These are phyloP conservation scores for Saccharomyces hybrid DNA, from an alignment of 1,139 yeast genomes.

Conservation along the genomic window DNA sequence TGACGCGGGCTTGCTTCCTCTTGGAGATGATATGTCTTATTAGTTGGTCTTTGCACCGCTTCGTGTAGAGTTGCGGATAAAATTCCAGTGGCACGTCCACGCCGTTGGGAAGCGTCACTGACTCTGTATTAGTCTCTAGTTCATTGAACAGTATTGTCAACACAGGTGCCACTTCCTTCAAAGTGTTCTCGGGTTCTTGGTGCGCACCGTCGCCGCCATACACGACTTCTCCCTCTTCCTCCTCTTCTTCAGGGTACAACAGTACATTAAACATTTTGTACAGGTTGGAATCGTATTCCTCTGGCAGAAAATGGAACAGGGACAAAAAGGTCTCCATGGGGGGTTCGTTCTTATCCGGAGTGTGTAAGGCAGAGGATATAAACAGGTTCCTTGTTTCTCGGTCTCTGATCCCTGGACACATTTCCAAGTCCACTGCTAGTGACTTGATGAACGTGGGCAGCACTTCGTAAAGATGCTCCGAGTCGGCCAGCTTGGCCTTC, in stretches of 20 bases:
- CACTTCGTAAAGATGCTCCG: slow-evolving; percentile 24
- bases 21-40: slow-evolving; percentile 21
- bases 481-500: slow-evolving; percentile 13
- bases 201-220: slow-evolving; percentile 1
- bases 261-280: slow-evolving; percentile 30
- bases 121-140: slow-evolving; percentile 22
- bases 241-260: slow-evolving; percentile 25
- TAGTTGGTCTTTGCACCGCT: slow-evolving; percentile 21
- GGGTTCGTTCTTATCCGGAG: slow-evolving; percentile 10
- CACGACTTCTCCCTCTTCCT: slow-evolving; percentile 4
- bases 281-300: slow-evolving; percentile 27
- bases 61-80: slow-evolving; percentile 29
- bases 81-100: slow-evolving; percentile 29
- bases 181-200: slow-evolving; percentile 18
- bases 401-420: slow-evolving; percentile 12
- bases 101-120: slow-evolving; percentile 18
- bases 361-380: slow-evolving; percentile 25
- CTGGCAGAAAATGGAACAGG: slow-evolving; percentile 29
- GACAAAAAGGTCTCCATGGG: slow-evolving; percentile 21
- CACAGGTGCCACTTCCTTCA: slow-evolving; percentile 23
- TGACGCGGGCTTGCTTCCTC: slow-evolving; percentile 17
- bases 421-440: slow-evolving; percentile 18
- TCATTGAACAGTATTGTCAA: slow-evolving; percentile 29
- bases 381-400: slow-evolving; percentile 13
- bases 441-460: slow-evolving; percentile 26